phyloP scores from a whole-genome alignment of 257 asterid genomes.

The Knoxia roxburghii region DNA sequence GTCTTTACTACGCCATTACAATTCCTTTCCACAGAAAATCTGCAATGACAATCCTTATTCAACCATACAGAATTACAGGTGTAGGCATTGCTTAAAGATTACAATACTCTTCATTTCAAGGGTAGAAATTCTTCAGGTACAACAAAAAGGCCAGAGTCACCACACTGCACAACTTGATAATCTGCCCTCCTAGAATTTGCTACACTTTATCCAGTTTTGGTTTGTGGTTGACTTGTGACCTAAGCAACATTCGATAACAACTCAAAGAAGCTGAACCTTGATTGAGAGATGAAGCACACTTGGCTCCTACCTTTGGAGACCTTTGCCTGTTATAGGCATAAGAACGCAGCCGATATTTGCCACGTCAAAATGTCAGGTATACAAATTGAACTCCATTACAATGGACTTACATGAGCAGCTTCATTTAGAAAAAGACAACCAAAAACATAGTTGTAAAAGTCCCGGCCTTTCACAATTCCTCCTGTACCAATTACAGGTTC shows the following conservation, averaged over 20 bases:
- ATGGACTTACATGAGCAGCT: slow-evolving; percentile 60
- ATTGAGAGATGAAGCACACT: not conserved
- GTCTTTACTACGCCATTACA: not conserved
- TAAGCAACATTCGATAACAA: not conserved
- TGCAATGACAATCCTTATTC: not conserved
- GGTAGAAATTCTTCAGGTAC: not conserved
- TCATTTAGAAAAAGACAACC: slow-evolving; percentile 92
- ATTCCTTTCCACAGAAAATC: not conserved
- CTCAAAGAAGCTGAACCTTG: not conserved
- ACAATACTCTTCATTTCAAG: not conserved
- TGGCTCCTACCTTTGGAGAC: not conserved
- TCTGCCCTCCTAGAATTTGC: not conserved
- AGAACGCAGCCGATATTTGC: not conserved
- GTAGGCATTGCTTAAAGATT: not conserved
- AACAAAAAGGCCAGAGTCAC: not conserved
- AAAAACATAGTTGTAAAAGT: slow-evolving; percentile 70
- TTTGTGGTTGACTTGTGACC: no score
- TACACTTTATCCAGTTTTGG: no score
- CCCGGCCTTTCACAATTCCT: slow-evolving; percentile 50
- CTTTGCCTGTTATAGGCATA: not conserved
- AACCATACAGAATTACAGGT: no score
- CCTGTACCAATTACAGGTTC: slow-evolving; percentile 46
- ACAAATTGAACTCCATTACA: slow-evolving; percentile 24
- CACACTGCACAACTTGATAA: not conserved
- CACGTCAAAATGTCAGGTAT: not conserved